Evolutionary conservation across 2,329 filamentous ascomycete species (phyloP), one percentile per base, ranked within the genome.

Genomic region (Colletotrichum salicis): DNA sequence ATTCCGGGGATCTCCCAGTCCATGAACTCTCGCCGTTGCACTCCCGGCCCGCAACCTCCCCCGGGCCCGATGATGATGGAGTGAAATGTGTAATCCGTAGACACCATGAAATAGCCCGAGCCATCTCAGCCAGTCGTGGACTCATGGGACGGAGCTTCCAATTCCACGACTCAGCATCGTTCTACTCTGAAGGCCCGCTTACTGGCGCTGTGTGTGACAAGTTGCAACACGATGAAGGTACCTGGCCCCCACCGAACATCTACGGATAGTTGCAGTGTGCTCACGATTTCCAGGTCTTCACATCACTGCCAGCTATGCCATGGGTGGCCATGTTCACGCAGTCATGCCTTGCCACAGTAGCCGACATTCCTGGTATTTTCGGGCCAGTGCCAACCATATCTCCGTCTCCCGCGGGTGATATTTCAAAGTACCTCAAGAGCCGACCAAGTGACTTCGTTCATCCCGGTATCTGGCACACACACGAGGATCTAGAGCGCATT

Each of bases 401-500:
- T 0, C 22, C 33, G 12, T 59, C 55, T 7, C 45, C 55, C 12
- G 55, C 55, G 13, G 62, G 45, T 5, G 62, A 66, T 27, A 58
- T 62, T n/a, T 60, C 61, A 37, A 66, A 62, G 27, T 64, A 37
- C 8, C 61, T 58, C 57, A 70, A 70, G 57, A 52, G 66, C 27
- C 60, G 66, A 1, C 70, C 62, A 1, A 60, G 70, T 19, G 60
- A 70, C 11, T 72, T 72, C 57, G 60, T 64, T 2, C 69, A 68
- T 4, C 69, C 64, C 1, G 70, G 70, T 2, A 68, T 72, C 22
- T 72, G 70, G 70, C 65, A 72, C n/a, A 69, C 70, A 7, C 70
- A 70, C 11, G 65, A 65, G 4, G 70, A 72, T 19, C 70, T 72
- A 35, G 70, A 72, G 15, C 65, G 66, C 37, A 70, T 72, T 15